Percentiles rank a stretch among this genome's conserved stretches.
Conservation (phyloP, 2,329 filamentous ascomycete species). For the Elsinoe necatrix region DNA sequence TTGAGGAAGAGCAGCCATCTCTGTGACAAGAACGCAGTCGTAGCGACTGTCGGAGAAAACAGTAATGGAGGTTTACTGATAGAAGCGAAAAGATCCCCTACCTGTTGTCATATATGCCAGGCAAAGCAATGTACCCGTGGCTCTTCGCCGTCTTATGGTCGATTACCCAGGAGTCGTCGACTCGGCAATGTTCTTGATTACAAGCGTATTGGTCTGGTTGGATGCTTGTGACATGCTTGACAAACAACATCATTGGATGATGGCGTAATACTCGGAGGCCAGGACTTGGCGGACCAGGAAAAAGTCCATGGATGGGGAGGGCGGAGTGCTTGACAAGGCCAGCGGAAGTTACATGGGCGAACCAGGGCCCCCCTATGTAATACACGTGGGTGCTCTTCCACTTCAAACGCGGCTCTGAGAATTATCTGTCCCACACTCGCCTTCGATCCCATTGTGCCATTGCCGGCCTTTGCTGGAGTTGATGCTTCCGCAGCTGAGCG, state of each 20-base stretch:
- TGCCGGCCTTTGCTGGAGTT: not conserved
- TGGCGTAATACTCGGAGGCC: not conserved
- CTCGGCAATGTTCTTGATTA: conserved; percentile 3
- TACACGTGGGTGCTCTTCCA: not conserved
- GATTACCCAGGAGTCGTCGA: not conserved
- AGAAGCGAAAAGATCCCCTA: not conserved
- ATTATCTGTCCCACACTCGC: not conserved
- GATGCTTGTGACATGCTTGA: not conserved
- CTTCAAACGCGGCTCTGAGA: not conserved
- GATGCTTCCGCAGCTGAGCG: not conserved
- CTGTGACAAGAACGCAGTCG: not conserved
- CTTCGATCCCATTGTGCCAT: not conserved
- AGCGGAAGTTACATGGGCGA: conserved; percentile 9
- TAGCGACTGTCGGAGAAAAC: not conserved
- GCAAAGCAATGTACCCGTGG: not conserved
- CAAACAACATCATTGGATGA: not conserved
- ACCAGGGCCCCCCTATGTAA: not conserved
- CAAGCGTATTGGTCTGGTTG: conserved; percentile 10
- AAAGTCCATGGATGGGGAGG: not conserved
- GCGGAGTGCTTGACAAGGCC: conserved; percentile 5
- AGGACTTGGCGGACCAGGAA: conserved; percentile 1
- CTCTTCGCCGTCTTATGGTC: not conserved
- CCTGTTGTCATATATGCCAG: not conserved
- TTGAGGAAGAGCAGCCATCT: conserved; percentile 38
- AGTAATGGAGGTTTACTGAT: not conserved